These are phyloP conservation scores for Neltuma alba DNA, from an alignment of 306 rosid species.

Conservation along the genomic window DNA sequence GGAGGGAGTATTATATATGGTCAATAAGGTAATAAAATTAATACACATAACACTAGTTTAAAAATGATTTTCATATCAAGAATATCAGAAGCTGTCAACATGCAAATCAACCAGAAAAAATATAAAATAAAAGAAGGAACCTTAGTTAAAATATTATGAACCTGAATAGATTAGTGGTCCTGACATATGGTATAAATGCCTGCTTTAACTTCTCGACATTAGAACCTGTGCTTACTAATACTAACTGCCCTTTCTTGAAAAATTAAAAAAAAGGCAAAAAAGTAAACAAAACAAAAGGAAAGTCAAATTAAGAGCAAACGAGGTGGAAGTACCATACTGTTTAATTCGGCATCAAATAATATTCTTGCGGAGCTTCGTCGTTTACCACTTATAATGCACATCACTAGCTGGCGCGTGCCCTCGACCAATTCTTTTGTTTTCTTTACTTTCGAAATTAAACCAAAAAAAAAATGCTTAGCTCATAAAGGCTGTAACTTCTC, in stretches of 20 bases:
- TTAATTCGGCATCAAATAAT: slow-evolving; percentile 41
- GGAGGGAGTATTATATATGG: no score
- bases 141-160: neutral
- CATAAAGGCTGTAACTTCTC: slow-evolving; percentile 1
- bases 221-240: neutral
- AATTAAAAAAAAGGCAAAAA: neutral
- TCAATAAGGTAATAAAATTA: neutral
- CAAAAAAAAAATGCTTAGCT: slow-evolving; percentile 10
- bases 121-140: neutral
- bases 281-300: neutral
- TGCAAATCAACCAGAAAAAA: neutral
- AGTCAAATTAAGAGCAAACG: slow-evolving; percentile 12
- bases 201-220: neutral
- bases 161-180: neutral
- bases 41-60: neutral
- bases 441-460: neutral
- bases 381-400: neutral
- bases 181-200: neutral
- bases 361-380: slow-evolving; percentile 30
- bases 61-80: neutral
- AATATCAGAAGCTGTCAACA: neutral
- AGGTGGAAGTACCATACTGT: slow-evolving; percentile 31
- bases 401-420: slow-evolving; percentile 6
- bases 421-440: neutral
- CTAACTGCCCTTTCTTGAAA: neutral